Evolutionary conservation across 2,329 filamentous ascomycete genomes (phyloP).

Genomic region (Penicillium corylophilum): DNA sequence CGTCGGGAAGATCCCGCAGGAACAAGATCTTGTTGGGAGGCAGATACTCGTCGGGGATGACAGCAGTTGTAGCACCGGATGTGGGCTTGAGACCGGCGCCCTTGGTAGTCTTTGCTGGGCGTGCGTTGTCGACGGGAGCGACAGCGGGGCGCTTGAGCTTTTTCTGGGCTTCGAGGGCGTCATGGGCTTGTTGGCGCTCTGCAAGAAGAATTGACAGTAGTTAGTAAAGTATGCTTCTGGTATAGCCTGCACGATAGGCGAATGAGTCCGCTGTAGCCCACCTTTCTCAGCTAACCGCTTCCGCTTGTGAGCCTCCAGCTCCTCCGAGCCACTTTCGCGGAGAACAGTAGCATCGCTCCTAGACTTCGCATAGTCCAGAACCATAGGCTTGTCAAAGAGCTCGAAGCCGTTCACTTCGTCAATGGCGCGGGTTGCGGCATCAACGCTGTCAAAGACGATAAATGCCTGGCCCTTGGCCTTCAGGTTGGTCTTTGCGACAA

Average conservation of each 20-base stretch:
- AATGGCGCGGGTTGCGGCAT: conserved; percentile 76
- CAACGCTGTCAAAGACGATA: conserved; percentile 80
- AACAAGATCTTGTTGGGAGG: conserved; percentile 97
- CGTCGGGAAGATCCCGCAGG: conserved; percentile 85
- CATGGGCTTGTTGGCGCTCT: conserved; percentile 78
- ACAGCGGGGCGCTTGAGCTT: conserved; percentile 66
- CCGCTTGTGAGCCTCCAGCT: conserved; percentile 83
- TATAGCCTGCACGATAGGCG: background rate
- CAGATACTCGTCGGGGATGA: conserved; percentile 95
- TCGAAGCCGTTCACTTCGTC: conserved; percentile 91
- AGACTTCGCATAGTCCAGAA: conserved; percentile 75
- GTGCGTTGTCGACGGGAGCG: conserved; percentile 44
- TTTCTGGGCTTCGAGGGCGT: conserved; percentile 75
- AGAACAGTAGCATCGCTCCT: conserved; percentile 85
- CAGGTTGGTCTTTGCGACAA: conserved; percentile 84
- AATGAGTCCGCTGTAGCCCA: conserved; percentile 37
- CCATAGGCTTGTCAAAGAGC: conserved; percentile 87
- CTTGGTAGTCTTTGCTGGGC: conserved; percentile 69
- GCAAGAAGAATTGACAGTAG: conserved; percentile 3
- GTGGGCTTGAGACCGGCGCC: conserved; percentile 75
- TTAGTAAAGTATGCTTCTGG: conserved; percentile 2
- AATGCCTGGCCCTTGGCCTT: conserved; percentile 96
- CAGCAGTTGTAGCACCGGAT: conserved; percentile 63
- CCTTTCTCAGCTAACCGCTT: conserved; percentile 86
- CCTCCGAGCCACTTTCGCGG: conserved; percentile 70